Evolutionary conservation across 352 stramenopile species (phyloP).

Genomic region (Pythium folliculosum): DNA sequence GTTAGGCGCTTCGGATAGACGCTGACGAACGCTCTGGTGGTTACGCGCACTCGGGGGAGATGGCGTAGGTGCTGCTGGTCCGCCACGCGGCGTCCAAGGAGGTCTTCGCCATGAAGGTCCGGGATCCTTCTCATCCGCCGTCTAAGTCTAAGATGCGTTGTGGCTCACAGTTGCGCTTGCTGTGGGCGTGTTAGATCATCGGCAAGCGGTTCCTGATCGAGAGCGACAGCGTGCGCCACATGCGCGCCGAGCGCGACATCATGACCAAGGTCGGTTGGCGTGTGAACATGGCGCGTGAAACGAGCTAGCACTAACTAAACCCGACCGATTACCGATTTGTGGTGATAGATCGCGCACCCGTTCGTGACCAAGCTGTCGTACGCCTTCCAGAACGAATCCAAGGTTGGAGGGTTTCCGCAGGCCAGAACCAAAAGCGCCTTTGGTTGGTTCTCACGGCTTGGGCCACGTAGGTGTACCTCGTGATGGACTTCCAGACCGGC

Average conservation of each 20-base stretch:
- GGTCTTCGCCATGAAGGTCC: conserved; percentile 84
- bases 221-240: conserved; percentile 75
- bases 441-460: too few relatives aligned
- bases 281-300: too few relatives aligned
- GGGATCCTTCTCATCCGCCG: background rate
- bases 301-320: too few relatives aligned
- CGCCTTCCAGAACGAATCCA: conserved; percentile 84
- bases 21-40: too few relatives aligned
- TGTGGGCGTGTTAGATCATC: conserved; percentile 57
- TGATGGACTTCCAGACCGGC: conserved; percentile 80
- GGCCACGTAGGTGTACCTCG: conserved; percentile 35
- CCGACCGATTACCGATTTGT: too few relatives aligned
- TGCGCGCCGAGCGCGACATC: conserved; percentile 81
- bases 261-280: conserved; percentile 70
- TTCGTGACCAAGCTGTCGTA: conserved; percentile 82
- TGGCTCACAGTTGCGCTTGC: too few relatives aligned
- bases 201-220: conserved; percentile 84
- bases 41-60: too few relatives aligned
- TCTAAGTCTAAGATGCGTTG: too few relatives aligned
- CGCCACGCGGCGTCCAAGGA: conserved; percentile 54
- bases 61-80: conserved; percentile 66
- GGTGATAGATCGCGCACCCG: conserved; percentile 64
- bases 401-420: conserved; percentile 33
- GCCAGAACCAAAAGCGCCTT: background rate
- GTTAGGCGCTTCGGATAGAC: too few relatives aligned